These are phyloP conservation scores for Chloromonas sp. DNA, from an alignment of 163 green algal species.

Conservation along the genomic window DNA sequence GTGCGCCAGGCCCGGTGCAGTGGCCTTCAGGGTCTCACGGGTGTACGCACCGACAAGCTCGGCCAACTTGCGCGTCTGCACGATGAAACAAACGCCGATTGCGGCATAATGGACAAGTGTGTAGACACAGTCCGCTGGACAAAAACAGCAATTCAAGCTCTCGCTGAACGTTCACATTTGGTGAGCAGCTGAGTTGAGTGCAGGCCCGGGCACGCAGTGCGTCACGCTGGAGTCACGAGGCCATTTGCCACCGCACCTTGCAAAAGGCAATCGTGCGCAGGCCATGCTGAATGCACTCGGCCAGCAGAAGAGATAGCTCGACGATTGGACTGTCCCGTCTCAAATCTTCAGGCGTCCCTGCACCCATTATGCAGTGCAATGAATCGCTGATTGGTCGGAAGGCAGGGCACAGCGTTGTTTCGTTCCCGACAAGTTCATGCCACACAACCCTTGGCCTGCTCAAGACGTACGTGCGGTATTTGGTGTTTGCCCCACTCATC, in stretches of 20 bases:
- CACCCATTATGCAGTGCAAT: too few relatives aligned
- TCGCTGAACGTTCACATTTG: too few relatives aligned
- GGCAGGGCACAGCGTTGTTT: too few relatives aligned
- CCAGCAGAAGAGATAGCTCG: conserved; percentile 70
- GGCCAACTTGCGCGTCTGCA: conserved; percentile 74
- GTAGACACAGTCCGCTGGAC: too few relatives aligned
- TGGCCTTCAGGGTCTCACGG: conserved; percentile 61
- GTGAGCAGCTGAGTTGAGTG: too few relatives aligned
- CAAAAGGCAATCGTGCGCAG: conserved; percentile 95
- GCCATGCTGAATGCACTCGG: conserved; percentile 77
- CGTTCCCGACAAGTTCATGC: background rate
- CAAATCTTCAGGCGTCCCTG: conserved; percentile 36
- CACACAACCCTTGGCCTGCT: background rate
- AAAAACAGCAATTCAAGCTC: too few relatives aligned
- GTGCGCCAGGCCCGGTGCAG: conserved; percentile 8
- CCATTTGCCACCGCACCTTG: conserved; percentile 32
- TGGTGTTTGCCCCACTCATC: background rate
- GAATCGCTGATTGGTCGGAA: too few relatives aligned
- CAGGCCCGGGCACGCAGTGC: too few relatives aligned
- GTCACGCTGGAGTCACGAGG: too few relatives aligned
- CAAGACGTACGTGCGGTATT: background rate
- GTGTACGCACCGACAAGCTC: conserved; percentile 91
- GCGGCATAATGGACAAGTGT: background rate
- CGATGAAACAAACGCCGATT: background rate
- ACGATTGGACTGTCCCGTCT: conserved; percentile 78